Base-by-base conservation (phyloP, 441 rosid species). In the Arabidopsis hybrid region DNA sequence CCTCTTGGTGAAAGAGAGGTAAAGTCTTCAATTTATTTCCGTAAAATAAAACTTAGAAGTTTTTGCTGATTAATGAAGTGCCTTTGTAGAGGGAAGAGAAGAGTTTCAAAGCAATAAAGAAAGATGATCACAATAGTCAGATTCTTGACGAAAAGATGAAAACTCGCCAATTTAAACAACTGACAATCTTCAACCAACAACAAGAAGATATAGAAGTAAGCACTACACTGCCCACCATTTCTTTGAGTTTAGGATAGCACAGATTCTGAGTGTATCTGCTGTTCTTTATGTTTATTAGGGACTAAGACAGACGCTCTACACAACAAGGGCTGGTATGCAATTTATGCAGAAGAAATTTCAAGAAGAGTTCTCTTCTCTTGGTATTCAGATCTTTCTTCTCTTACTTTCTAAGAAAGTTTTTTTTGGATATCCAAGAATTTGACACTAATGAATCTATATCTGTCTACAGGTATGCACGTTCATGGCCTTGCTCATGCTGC, bases 321-420 rank as follows among this genome's bases (percentile, higher is more conserved):
- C 87, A 71, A 88, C 98, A 72, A 95, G 87, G 84, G 87, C 93
- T 73, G 99, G 97, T 14, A 88, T 95, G 88, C 92, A 91, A 63
- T 88, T 79, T 76, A 87, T 95, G 84, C 97, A 90, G 82, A 88
- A 81, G 87, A 89, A 91, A 69, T 86, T 91, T 76, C 90, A 84
- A 12, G 92, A 95, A 83, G 99, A 92, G 79, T 87, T 91, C 67
- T 85, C 80, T 81, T 85, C 80, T 80, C 89, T 92, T 55, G 97
- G 99, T 92, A 86, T 55, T 38, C 53, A 45, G 18, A 60, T 39
- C 62, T 70, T 67, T 67, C 17, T 8, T 17, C 60, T 40, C 65
- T 40, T 58, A 40, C 57, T n/a, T 53, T 36, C 50, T 52, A 49
- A 49, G 21, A 58, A 31, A 53, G 50, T 21, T 21, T 14, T 45